Evolutionary conservation across 768 basidiomycete species (phyloP).

Genomic region (Naganishia kalamii): DNA sequence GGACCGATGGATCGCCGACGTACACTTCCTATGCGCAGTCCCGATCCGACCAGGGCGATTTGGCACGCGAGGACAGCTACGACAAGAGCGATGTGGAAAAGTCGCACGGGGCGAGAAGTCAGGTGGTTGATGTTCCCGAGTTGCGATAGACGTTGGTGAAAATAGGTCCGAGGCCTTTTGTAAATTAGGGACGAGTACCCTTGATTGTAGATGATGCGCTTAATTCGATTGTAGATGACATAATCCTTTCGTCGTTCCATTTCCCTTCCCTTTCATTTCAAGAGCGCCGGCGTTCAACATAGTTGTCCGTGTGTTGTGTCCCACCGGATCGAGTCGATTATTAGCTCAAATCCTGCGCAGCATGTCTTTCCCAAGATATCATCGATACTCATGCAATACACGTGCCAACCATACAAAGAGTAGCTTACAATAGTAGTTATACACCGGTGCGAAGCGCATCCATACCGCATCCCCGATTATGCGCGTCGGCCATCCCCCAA

Average conservation of each 20-base stretch:
- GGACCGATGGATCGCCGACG: neutral
- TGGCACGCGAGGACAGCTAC: neutral
- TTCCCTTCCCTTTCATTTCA: too few species aligned
- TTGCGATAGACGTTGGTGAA: neutral
- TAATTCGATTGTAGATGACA: neutral
- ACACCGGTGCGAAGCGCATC: too few species aligned
- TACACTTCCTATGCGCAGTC: neutral
- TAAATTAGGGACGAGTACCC: conserved; percentile 15
- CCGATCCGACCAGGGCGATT: neutral
- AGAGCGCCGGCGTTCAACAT: too few species aligned
- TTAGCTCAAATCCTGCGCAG: too few species aligned
- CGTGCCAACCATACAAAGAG: too few species aligned
- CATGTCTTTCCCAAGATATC: too few species aligned
- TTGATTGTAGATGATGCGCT: neutral
- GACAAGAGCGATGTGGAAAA: neutral
- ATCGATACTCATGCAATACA: too few species aligned
- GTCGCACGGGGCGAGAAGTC: neutral
- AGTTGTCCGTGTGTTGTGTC: too few species aligned
- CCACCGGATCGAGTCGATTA: too few species aligned
- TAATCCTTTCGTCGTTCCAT: neutral
- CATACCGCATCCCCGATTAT: too few species aligned
- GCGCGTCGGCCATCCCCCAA: too few species aligned
- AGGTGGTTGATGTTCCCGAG: conserved; percentile 20
- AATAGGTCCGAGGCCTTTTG: neutral
- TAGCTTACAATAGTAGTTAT: too few species aligned